phyloP scores from a whole-genome alignment of 169 alveolate genomes.

The Plasmodium fragile region DNA sequence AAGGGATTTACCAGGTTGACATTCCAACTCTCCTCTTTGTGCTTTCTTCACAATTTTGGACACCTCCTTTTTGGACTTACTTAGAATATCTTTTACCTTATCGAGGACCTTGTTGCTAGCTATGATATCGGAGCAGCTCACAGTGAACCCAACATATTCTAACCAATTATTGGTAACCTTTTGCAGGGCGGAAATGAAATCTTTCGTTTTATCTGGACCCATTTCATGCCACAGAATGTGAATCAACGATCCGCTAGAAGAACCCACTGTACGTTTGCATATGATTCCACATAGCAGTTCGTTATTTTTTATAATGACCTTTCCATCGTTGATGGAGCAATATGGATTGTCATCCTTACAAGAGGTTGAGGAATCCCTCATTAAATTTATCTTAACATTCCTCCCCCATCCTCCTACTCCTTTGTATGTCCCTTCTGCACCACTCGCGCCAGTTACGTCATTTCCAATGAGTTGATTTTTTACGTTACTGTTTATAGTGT shows the following conservation, averaged over 20 bases:
- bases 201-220: slow-evolving; percentile 97
- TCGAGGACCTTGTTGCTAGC: slow-evolving; percentile 94
- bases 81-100: slow-evolving; percentile 92
- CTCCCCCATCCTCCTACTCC: slow-evolving; percentile 78
- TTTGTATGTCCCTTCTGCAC: slow-evolving; percentile 78
- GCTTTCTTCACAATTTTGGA: slow-evolving; percentile 91
- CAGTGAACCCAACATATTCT: slow-evolving; percentile 97
- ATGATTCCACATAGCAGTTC: slow-evolving; percentile 97
- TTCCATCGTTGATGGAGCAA: slow-evolving; percentile 79
- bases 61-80: slow-evolving; percentile 89
- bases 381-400: slow-evolving; percentile 75
- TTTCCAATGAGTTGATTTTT: neutral
- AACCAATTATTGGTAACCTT: slow-evolving; percentile 98
- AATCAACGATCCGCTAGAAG: slow-evolving; percentile 97
- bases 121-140: slow-evolving; percentile 98
- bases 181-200: slow-evolving; percentile 95
- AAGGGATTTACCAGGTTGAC: slow-evolving; percentile 99
- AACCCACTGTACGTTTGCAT: slow-evolving; percentile 98
- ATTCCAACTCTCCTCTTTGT: slow-evolving; percentile 96
- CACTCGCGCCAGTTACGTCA: neutral
- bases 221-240: slow-evolving; percentile 98
- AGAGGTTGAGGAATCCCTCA: slow-evolving; percentile 79
- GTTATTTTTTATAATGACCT: slow-evolving; percentile 96
- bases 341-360: slow-evolving; percentile 81
- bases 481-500: slow-evolving; percentile 4